These are phyloP conservation scores for Pseudogymnoascus sp. DNA, from an alignment of 2,329 filamentous ascomycete genomes.

Conservation along the genomic window DNA sequence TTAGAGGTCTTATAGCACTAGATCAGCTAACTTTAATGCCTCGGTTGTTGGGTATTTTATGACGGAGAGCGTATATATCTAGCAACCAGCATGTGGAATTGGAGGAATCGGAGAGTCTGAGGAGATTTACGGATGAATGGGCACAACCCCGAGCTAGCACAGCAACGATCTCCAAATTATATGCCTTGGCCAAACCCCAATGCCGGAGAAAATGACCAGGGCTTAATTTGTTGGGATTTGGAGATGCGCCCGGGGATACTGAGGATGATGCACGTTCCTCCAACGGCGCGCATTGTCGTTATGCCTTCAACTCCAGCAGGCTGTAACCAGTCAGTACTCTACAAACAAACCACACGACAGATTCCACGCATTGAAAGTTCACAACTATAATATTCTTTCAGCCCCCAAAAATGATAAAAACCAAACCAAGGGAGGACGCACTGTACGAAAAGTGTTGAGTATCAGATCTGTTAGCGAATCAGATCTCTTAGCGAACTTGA, in stretches of 20 bases:
- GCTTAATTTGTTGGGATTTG: not conserved
- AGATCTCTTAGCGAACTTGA: not conserved
- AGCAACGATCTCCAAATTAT: no score
- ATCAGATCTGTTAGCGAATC: not conserved
- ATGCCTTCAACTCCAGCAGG: no score
- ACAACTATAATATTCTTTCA: not conserved
- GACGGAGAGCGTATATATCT: not conserved
- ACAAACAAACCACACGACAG: not conserved
- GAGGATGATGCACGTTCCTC: not conserved
- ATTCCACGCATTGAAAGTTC: not conserved
- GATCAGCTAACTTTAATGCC: not conserved
- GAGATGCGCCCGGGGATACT: not conserved
- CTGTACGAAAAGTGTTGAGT: not conserved
- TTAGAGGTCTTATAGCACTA: not conserved
- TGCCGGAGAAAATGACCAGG: not conserved
- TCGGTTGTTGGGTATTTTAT: not conserved
- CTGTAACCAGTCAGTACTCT: not conserved
- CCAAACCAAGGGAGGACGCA: not conserved
- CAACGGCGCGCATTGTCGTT: not conserved
- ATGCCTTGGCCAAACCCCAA: not conserved
- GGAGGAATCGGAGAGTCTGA: not conserved
- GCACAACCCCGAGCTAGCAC: no score
- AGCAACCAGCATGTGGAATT: not conserved
- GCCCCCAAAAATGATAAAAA: not conserved
- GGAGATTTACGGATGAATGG: no score